Evolutionary conservation across 2,329 filamentous ascomycete genomes (phyloP).

Genomic region (Xylariaceae sp.): DNA sequence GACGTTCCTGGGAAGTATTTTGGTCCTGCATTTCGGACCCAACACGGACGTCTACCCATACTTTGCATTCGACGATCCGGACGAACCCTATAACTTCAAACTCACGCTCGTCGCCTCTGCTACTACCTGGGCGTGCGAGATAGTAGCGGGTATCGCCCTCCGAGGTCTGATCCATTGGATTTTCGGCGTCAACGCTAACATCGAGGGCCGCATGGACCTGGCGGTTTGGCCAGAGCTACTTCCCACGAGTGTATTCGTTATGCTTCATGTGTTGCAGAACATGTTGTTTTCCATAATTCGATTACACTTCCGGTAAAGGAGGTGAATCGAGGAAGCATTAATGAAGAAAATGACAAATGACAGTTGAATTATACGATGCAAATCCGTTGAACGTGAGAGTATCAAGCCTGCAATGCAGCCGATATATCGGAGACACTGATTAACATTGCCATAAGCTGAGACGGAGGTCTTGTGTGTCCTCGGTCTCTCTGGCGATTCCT

Average conservation of each 20-base stretch:
- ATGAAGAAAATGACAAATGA: slow-evolving; percentile 5
- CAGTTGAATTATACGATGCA: slow-evolving; percentile 2
- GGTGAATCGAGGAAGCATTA: not conserved
- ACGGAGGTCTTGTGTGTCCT: not conserved
- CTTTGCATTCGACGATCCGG: slow-evolving; percentile 53
- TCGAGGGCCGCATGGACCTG: slow-evolving; percentile 60
- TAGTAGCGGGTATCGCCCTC: slow-evolving; percentile 56
- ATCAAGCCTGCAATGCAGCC: slow-evolving; percentile 11
- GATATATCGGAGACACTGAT: not conserved
- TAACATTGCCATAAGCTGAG: not conserved
- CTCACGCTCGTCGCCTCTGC: slow-evolving; percentile 59
- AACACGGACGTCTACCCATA: slow-evolving; percentile 67
- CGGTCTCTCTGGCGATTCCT: slow-evolving; percentile 1
- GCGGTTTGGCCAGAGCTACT: slow-evolving; percentile 62
- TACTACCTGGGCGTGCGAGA: slow-evolving; percentile 63
- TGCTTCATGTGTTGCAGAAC: slow-evolving; percentile 64
- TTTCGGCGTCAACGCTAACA: slow-evolving; percentile 57
- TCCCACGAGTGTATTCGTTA: slow-evolving; percentile 60
- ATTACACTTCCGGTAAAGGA: slow-evolving; percentile 47
- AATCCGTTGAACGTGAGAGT: slow-evolving; percentile 2
- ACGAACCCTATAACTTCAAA: slow-evolving; percentile 54
- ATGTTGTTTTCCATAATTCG: slow-evolving; percentile 67
- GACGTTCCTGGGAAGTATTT: slow-evolving; percentile 60
- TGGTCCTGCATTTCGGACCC: slow-evolving; percentile 60
- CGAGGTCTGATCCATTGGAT: slow-evolving; percentile 52